Conservation (phyloP, 1,284 basidiomycete species). For the Gomphus sp. region DNA sequence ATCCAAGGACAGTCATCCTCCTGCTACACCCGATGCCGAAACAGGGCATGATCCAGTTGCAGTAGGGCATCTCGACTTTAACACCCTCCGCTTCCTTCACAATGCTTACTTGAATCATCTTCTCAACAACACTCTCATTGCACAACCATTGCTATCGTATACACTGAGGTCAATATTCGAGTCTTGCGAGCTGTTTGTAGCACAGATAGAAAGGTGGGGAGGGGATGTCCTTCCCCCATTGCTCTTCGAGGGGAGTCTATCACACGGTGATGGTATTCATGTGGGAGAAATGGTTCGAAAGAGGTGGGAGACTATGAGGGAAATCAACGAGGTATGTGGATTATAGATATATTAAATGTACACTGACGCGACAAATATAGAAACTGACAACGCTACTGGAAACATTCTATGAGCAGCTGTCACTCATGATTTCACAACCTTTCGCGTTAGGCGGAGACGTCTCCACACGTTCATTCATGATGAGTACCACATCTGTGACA, state of each 20-base stretch:
- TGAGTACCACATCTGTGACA: constrained; percentile 49
- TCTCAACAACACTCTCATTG: constrained; percentile 70
- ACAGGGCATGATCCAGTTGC: constrained; percentile 11
- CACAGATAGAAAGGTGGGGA: constrained; percentile 84
- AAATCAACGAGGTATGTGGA: constrained; percentile 60
- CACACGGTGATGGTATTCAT: constrained; percentile 37
- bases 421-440: constrained; percentile 59
- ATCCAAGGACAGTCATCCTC: constrained; percentile 11
- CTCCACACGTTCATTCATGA: constrained; percentile 52
- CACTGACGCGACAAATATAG: constrained; percentile 25
- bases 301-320: constrained; percentile 53
- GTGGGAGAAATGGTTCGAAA: constrained; percentile 66
- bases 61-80: constrained; percentile 61
- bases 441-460: constrained; percentile 48
- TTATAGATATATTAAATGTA: not conserved
- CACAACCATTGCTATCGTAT: constrained; percentile 53
- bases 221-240: constrained; percentile 82
- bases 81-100: constrained; percentile 74
- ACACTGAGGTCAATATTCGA: constrained; percentile 69
- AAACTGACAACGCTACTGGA: constrained; percentile 53
- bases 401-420: constrained; percentile 72
- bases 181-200: constrained; percentile 76
- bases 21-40: constrained; percentile 2
- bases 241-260: constrained; percentile 67
- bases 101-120: constrained; percentile 74